Evolutionary conservation across 2,329 filamentous ascomycete genomes (phyloP), one percentile per base, ranked within the genome.

Genomic region (Metarhizium sp.): DNA sequence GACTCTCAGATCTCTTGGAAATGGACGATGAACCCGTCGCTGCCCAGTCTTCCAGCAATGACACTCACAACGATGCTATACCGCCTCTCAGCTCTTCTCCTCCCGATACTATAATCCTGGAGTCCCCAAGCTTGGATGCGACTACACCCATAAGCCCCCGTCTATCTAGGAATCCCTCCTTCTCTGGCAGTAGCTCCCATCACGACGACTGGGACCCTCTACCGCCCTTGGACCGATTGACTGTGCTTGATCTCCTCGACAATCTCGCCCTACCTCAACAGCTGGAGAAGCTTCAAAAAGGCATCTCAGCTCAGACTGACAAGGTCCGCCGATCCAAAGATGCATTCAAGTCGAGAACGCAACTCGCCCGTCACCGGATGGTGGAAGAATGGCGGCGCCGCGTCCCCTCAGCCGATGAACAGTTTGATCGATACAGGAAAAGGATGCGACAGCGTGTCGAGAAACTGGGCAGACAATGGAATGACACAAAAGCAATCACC

Each of bases 351-450:
- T 84, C 84, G 20, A 85, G 81, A 60, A 86, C 91, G 51, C 78
- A 86, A 64, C 82, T 83, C 62, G 92, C 92, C n/a, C 89, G 86
- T 65, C 87, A 95, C 61, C 86, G 88, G 58, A 90, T 97, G 66
- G 87, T 97, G 29, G 92, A 95, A 62, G 90, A 97, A 75, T 95
- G 90, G 90, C 85, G 90, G 57, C 87, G 88, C 54, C 83, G 92
- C 43, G 83, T 95, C 10, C 91, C 91, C 2, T 86, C 89, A 3
- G 87, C 92, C 18, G 92, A 96, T 59, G 92, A 97, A 70, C 91
- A 95, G 74, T 80, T 97, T 55, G 90, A 95, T 48, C 90, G 90
- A 64, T 97, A 97, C 71, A 82, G 87, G 62, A 87, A 84, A 69
- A 88, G 88, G 57, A 94, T 97, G 90, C 87, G 86, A 61, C 79